Evolutionary conservation across 2,329 filamentous ascomycete species (phyloP), one percentile per base, ranked within the genome.

Genomic region (Trichoderma sp.): DNA sequence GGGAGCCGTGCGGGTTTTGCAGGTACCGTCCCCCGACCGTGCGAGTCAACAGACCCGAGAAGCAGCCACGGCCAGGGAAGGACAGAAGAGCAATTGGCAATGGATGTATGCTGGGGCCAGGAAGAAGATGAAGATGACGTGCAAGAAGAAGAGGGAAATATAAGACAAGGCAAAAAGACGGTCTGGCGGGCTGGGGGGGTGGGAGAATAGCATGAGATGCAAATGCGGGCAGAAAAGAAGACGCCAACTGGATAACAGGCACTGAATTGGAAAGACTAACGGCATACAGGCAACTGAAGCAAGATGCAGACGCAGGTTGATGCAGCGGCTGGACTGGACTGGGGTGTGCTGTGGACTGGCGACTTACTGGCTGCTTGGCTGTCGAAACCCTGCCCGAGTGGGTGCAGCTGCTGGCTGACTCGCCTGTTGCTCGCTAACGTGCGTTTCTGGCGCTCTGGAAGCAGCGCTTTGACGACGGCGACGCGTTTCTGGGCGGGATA

Each of bases 241-340:
- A 52, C 63, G 55, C 52, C 41, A 66, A 66, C 59, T 66, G 52
- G 64, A 59, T 50, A 66, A 59, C 55, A 66, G 63, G 59, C 50
- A 51, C 15, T 44, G 41, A 17, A 26, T 28, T 39, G n/a, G 10
- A 48, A 55, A 61, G 54, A 56, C 63, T 59, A 65, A 65, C 57
- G 48, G 59, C 54, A 66, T 59, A 52, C 54, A 66, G 34, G 34
- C 34, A 39, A 39, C 12, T 39, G 3, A 39, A 39, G 10, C 10
- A 39, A 39, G 34, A 39, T 39, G 34, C 34, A 39, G 34, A 39
- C 34, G 34, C 34, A 39, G 34, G 34, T 39, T 14, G 34, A 39
- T 39, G 34, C 34, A 39, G 34, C 57, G 44, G 51, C 26, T 17
- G 41, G 47, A 50, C 47, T 50, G 50, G 57, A 50, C 47, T 50